Percentiles rank a stretch among this genome's conserved stretches.
These are phyloP conservation scores for Pythium utonaiense DNA, from an alignment of 352 stramenopile genomes.

Conservation along the genomic window DNA sequence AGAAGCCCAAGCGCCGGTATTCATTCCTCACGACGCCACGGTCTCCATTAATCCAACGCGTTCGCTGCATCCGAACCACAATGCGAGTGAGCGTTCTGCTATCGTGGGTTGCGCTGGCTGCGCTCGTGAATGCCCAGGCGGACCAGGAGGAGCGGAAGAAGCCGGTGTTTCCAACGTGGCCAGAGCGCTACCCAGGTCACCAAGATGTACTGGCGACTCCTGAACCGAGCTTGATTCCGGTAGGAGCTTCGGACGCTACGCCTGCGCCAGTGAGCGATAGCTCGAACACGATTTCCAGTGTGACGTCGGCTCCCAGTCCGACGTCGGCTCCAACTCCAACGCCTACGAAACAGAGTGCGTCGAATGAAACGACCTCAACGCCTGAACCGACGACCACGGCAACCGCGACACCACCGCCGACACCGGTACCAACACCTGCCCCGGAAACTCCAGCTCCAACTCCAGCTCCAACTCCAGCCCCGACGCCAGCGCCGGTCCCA, in stretches of 20 bases:
- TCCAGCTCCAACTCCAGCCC: background rate
- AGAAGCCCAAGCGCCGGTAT: background rate
- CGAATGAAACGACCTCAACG: background rate
- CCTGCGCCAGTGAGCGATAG: background rate
- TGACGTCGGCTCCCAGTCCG: too few relatives aligned
- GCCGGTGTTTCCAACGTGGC: background rate
- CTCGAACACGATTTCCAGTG: background rate
- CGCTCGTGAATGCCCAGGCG: background rate
- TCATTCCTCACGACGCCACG: too few relatives aligned
- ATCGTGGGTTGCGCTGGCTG: background rate
- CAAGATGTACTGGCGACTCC: background rate
- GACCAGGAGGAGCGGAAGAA: background rate
- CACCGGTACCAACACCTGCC: background rate
- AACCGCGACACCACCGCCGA: background rate
- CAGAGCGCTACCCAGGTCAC: background rate
- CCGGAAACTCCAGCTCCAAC: too few relatives aligned
- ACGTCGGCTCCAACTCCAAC: background rate
- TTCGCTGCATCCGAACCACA: background rate
- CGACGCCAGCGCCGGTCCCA: background rate
- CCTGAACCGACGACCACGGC: background rate
- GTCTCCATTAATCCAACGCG: background rate
- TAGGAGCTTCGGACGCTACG: background rate
- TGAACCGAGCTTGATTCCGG: too few relatives aligned
- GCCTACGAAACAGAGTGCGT: background rate
- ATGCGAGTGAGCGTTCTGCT: background rate